Conservation (phyloP, 1,139 yeast genomes). For the Suhomyces terraborum region DNA sequence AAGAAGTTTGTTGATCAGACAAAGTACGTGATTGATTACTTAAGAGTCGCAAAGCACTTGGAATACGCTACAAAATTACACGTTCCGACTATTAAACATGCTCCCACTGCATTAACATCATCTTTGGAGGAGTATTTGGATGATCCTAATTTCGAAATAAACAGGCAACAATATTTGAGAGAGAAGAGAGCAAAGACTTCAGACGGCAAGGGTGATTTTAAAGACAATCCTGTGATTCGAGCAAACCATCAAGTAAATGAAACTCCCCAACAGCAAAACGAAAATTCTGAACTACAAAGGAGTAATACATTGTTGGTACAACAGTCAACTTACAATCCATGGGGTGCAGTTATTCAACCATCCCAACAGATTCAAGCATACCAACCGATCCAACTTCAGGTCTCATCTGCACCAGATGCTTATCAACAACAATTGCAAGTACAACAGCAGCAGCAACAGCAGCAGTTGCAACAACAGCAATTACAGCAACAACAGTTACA, state of each 20-base stretch:
- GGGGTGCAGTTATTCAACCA: constrained; percentile 31
- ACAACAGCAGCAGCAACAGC: constrained; percentile 12
- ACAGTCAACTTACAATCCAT: constrained; percentile 49
- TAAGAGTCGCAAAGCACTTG: constrained; percentile 85
- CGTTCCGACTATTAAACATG: constrained; percentile 95
- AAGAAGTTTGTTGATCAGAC: constrained; percentile 86
- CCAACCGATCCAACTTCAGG: constrained; percentile 12
- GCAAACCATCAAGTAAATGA: constrained; percentile 4
- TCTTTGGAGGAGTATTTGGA: constrained; percentile 85
- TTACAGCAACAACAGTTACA: constrained; percentile 14
- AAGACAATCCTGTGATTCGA: background rate
- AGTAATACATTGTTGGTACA: constrained; percentile 38
- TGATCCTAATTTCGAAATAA: constrained; percentile 81
- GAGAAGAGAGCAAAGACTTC: constrained; percentile 45
- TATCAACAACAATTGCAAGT: too few relatives aligned
- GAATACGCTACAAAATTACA: constrained; percentile 85
- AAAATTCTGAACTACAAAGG: constrained; percentile 23
- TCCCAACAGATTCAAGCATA: constrained; percentile 7
- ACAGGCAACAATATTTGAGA: constrained; percentile 73
- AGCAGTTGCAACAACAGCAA: constrained; percentile 10
- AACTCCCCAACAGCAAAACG: constrained; percentile 9
- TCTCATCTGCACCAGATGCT: too few relatives aligned
- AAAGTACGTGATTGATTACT: constrained; percentile 80
- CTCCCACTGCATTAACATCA: constrained; percentile 88
- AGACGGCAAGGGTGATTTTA: background rate